phyloP scores from a whole-genome alignment of 1,139 yeast species.

The Scheffersomyces illinoinensis region DNA sequence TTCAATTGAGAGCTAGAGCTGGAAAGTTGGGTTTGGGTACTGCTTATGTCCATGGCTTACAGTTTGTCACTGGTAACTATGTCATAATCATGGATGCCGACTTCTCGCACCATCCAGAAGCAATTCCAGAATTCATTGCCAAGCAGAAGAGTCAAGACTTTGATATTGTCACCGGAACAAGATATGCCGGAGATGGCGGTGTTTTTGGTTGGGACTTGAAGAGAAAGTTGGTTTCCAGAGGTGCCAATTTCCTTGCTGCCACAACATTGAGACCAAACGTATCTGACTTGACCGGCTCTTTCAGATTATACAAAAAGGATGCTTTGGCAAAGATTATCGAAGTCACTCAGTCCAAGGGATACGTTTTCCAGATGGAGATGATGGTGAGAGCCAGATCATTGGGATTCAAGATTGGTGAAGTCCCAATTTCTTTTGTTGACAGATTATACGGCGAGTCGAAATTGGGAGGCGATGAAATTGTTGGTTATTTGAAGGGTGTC shows the following conservation, averaged over 20 bases:
- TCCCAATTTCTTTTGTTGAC: conserved; percentile 79
- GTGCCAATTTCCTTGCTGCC: conserved; percentile 79
- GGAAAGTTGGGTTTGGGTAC: conserved; percentile 84
- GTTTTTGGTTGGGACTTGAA: conserved; percentile 86
- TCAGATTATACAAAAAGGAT: conserved; percentile 72
- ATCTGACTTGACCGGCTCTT: conserved; percentile 78
- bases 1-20: conserved; percentile 70
- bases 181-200: conserved; percentile 82
- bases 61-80: conserved; percentile 71
- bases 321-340: conserved; percentile 67
- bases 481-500: conserved; percentile 74
- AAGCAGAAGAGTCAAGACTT: conserved; percentile 64
- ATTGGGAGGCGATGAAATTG: conserved; percentile 81
- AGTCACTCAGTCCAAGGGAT: conserved; percentile 75
- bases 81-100: conserved; percentile 88
- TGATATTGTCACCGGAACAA: conserved; percentile 84
- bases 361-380: conserved; percentile 90
- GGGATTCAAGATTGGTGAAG: conserved; percentile 75
- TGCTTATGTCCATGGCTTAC: conserved; percentile 78
- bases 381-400: conserved; percentile 78
- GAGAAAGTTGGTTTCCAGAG: conserved; percentile 76
- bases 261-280: conserved; percentile 72
- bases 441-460: conserved; percentile 80
- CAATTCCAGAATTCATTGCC: conserved; percentile 73
- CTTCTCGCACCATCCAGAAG: conserved; percentile 80